Percentiles rank a stretch among this genome's conserved stretches.
Evolutionary conservation across 345 rosid genomes (phyloP).

Genomic region (Salix viminalis): DNA sequence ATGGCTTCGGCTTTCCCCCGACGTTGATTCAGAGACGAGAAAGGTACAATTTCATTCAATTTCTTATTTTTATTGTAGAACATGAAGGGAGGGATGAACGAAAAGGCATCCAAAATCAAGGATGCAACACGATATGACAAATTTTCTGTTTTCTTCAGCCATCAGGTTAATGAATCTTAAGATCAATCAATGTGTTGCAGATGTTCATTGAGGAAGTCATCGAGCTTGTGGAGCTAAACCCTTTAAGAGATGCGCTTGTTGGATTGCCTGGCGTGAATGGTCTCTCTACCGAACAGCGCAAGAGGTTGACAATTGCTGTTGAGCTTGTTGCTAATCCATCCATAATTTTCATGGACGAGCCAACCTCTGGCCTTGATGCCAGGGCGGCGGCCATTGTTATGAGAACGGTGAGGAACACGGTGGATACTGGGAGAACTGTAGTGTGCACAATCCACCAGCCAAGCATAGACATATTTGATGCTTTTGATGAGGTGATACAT

Average conservation of each 20-base stretch:
- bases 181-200: conserved; percentile 28
- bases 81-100: too few species aligned
- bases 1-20: conserved; percentile 59
- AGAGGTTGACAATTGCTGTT: conserved; percentile 65
- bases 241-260: conserved; percentile 49
- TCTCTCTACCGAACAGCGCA: conserved; percentile 59
- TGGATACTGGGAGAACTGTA: conserved; percentile 65
- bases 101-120: not conserved
- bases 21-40: conserved; percentile 51
- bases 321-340: conserved; percentile 74
- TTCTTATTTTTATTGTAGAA: not conserved
- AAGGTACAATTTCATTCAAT: conserved; percentile 32
- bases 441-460: conserved; percentile 78
- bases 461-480: conserved; percentile 63
- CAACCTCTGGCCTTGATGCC: conserved; percentile 74
- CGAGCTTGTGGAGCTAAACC: conserved; percentile 63
- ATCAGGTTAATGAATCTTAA: conserved; percentile 1
- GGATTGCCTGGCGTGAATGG: conserved; percentile 62
- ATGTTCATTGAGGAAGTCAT: conserved; percentile 67
- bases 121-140: not conserved
- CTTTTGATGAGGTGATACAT: conserved; percentile 58
- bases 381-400: conserved; percentile 74
- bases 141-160: not conserved
- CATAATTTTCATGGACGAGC: conserved; percentile 75
- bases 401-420: conserved; percentile 71